Percentiles rank a stretch among this genome's conserved stretches.
Evolutionary conservation across 2,329 filamentous ascomycete species (phyloP).

Genomic region (Verticillium albo-atrum): DNA sequence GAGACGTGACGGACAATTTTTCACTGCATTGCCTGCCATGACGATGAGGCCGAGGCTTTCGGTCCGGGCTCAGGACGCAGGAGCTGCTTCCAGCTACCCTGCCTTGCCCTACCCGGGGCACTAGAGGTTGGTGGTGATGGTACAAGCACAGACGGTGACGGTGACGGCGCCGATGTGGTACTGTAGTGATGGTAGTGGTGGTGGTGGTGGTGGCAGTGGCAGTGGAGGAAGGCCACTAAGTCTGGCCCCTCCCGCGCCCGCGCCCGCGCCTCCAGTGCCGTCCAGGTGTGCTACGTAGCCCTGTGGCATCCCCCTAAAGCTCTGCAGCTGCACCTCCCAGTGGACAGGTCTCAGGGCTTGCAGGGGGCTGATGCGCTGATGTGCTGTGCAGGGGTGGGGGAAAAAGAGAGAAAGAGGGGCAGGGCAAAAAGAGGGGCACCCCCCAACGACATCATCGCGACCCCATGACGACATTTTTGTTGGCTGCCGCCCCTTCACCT

Average conservation of each 20-base stretch:
- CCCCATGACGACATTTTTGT: not conserved
- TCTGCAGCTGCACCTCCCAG: not conserved
- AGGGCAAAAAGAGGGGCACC: not conserved
- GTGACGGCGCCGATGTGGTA: not conserved
- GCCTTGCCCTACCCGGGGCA: not conserved
- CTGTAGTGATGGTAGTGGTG: no score
- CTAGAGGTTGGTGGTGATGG: not conserved
- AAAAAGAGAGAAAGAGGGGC: not conserved
- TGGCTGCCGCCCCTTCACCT: not conserved
- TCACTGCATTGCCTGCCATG: not conserved
- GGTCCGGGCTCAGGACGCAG: not conserved
- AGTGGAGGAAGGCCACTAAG: not conserved
- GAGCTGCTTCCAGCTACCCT: not conserved
- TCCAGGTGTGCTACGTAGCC: not conserved
- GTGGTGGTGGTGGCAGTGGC: not conserved
- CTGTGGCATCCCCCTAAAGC: not conserved
- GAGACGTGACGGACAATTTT: not conserved
- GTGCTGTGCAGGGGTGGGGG: not conserved
- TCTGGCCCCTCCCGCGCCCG: not conserved
- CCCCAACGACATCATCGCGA: not conserved
- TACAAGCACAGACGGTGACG: not conserved
- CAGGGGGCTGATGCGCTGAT: not conserved
- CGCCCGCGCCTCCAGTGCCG: not conserved
- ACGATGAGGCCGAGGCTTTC: not conserved
- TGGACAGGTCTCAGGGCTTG: not conserved